Base-by-base conservation (phyloP, 768 basidiomycete genomes). In the Austroboletus eburneus region DNA sequence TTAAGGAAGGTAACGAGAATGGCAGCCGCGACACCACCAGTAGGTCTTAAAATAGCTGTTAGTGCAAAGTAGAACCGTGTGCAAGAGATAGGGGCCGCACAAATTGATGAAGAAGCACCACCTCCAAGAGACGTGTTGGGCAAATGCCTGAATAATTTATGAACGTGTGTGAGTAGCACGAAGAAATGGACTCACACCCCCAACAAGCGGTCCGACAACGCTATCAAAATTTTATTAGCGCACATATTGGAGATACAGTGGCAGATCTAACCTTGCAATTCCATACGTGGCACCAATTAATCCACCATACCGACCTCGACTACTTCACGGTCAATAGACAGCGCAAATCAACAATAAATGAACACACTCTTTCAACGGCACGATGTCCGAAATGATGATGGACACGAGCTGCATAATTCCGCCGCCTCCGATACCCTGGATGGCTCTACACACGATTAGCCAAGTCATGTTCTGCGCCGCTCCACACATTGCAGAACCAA, bases 341-440 rank as follows among this genome's bases (percentile, higher is more conserved):
- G n/a, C 16, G 10, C 5, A 35, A 13, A 18, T 18, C 34, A 35
- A 17, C 7, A n/a, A 33, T 17, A 6, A 35, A 6, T 27, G 27
- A 6, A 6, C 34, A 42, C 62, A 87, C 87, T 90, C 82, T 68
- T 81, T 71, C 30, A 94, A 66, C 0, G 89, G 79, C 0, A 91
- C 85, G 29, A 94, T 90, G 64, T 94, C 91, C 36, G 84, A 80
- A 35, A 90, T 81, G 2, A 80, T 86, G 55, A 91, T 90, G 41
- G 83, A 77, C 7, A 85, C 83, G 52, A 89, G 69, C 58, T 87
- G 85, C 14, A 89, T 70, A 49, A 90, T 83, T 5, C 86, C 88
- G 9, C 87, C 87, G 7, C 87, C 87, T 21, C 90, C 90, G 25
- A 91, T 80, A 9, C 90, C 90, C 61, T 91, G 90, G 3, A 93